Evolutionary conservation across 1,284 basidiomycete species (phyloP).

Genomic region (Pseudozyma thailandica): DNA sequence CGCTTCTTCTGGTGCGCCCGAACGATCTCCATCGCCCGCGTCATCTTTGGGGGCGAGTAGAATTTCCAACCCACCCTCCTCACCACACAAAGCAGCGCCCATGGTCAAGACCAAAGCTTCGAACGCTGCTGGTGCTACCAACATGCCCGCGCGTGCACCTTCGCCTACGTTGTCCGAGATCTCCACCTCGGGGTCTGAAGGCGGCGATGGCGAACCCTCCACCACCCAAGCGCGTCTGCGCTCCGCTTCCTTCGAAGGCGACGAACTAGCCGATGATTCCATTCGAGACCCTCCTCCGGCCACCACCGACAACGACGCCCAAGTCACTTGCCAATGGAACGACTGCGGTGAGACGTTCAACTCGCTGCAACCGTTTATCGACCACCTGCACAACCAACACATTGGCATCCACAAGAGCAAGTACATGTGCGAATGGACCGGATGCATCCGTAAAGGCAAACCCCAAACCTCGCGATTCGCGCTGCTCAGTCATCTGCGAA

Average conservation of each 20-base stretch:
- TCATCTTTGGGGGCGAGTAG: slow-evolving; percentile 26
- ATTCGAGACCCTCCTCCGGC: slow-evolving; percentile 22
- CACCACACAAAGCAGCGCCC: slow-evolving; percentile 37
- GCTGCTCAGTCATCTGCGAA: slow-evolving; percentile 80
- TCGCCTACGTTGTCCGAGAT: slow-evolving; percentile 47
- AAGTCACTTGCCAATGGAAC: slow-evolving; percentile 76
- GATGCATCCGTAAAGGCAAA: slow-evolving; percentile 80
- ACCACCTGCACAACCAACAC: slow-evolving; percentile 79
- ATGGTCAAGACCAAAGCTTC: slow-evolving; percentile 4
- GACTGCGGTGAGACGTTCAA: slow-evolving; percentile 79
- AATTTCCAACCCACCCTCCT: slow-evolving; percentile 35
- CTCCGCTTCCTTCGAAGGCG: slow-evolving; percentile 38
- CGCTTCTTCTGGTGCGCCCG: slow-evolving; percentile 12
- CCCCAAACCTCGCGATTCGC: slow-evolving; percentile 87
- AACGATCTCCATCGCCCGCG: slow-evolving; percentile 37
- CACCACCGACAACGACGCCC: slow-evolving; percentile 20
- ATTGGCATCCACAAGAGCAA: slow-evolving; percentile 85
- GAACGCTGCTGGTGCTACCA: neutral
- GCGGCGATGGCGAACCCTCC: slow-evolving; percentile 21
- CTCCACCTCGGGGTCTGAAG: slow-evolving; percentile 60
- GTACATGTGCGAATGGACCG: slow-evolving; percentile 88
- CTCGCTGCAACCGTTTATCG: slow-evolving; percentile 78
- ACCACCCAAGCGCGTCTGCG: slow-evolving; percentile 13
- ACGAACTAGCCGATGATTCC: slow-evolving; percentile 48
- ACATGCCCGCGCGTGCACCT: slow-evolving; percentile 20